Evolutionary conservation across 106 monocot genomes (phyloP), one percentile per base, ranked within the genome.

Genomic region (Dendrobium catenatum): DNA sequence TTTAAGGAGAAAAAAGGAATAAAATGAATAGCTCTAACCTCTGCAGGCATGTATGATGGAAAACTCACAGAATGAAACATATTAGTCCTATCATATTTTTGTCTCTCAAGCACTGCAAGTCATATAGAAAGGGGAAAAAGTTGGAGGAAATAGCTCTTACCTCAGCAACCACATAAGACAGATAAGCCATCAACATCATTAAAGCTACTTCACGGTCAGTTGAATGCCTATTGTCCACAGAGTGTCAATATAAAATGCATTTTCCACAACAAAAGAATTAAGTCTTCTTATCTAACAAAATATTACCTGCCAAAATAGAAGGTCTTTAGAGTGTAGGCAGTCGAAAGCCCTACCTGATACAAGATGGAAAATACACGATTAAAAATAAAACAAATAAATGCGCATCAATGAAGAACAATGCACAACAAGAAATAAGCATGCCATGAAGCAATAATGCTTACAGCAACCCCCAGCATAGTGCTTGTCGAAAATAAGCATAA

Each of bases 151-250:
- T 27, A 37, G 77, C 84, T 16, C 84, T 72, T 8, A 95, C 95
- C 95, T 95, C 95, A 80, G 95, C 93, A 72, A 93, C 46, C 89
- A 91, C 85, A 83, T 95, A 95, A 73, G 95, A 95, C 66, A 95
- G 79, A 64, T 95, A 95, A 76, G 95, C 93, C 95, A 93, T 91
- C 66, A 95, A 82, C 44, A 82, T 82, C 95, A 89, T 93, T 72
- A 93, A 55, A 74, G 91, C 83, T 70, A 95, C 85, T 86, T 95
- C 95, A 79, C 95, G 91, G 79, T 95, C 89, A 26, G 93, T 91
- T 48, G 95, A 95, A 85, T 95, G 95, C 83, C 95, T 93, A 86
- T 8, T 83, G 81, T 83, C 24, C 22, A 33, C 22, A 42, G 49
- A 43, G 9, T 37, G 44, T 80, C 55, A 73, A 33, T 17, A 83